Evolutionary conservation across 176 grass and related monocot genomes (phyloP).

Genomic region (Hordeum vulgare): DNA sequence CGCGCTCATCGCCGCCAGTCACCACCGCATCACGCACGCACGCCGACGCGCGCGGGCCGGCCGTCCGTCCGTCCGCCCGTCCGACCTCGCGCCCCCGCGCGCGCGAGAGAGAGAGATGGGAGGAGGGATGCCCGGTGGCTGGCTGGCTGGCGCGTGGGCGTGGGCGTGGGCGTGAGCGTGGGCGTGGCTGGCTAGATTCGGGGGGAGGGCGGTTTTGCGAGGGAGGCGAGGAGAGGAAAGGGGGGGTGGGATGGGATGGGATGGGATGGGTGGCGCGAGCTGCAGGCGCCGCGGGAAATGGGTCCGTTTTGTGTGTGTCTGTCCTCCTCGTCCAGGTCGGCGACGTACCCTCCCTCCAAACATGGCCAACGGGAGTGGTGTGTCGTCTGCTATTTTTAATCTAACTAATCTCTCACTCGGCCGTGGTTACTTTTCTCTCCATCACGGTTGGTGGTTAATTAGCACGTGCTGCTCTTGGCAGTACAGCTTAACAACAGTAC

Average conservation of each 20-base stretch:
- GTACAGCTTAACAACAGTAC: no score
- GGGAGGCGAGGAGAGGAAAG: constrained; percentile 19
- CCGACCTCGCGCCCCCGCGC: not conserved
- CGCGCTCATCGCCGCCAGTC: constrained; percentile 14
- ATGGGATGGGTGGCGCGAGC: not conserved
- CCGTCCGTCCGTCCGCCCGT: not conserved
- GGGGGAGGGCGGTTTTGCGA: constrained; percentile 15
- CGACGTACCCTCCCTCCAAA: not conserved
- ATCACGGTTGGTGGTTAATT: not conserved
- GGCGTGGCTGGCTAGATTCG: constrained; percentile 27
- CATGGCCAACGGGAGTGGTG: not conserved
- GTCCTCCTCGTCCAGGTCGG: not conserved
- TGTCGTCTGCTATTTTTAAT: not conserved
- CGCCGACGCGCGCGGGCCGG: not conserved
- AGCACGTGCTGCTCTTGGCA: not conserved
- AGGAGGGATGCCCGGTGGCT: not conserved
- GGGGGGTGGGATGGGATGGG: not conserved
- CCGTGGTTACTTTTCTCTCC: not conserved
- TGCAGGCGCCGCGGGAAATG: not conserved
- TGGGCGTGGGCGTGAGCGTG: not conserved
- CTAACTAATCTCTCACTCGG: not conserved
- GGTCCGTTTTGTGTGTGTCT: not conserved
- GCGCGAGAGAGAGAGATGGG: not conserved
- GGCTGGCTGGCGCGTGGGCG: not conserved
- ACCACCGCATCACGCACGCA: not conserved